Base-by-base conservation (phyloP, 2,329 filamentous ascomycete genomes). In the Colletotrichum eremochloae region DNA sequence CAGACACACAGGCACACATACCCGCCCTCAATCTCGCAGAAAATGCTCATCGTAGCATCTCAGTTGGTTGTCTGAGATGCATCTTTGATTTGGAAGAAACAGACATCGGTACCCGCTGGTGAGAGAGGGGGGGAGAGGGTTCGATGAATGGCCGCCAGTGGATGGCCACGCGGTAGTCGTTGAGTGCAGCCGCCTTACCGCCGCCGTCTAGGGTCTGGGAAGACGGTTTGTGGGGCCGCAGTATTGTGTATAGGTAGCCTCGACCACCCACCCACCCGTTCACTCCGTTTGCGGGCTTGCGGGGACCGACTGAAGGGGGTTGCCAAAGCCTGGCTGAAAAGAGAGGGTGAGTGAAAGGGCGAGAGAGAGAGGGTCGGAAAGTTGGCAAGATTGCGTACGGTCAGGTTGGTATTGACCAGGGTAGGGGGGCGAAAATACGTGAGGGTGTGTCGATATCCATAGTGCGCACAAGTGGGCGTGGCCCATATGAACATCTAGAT, bases 161-260 rank as follows among this genome's bases (percentile, higher is more conserved):
- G 60, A 61, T 50, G 48, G 61, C 70, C 70, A 72, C 66, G 70
- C 70, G 70, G 70, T 72, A 72, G 70, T 72, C 70, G 70, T 72
- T 48, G 61, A 65, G 66, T 72, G 70, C 70, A 72, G 70, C 70
- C 70, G 70, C 70, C 70, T 65, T 72, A 70, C 70, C 70, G 70
- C 70, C 66, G 66, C 31, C 52, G 55, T 38, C 66, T 52, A 70
- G 70, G 70, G 46, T 72, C 61, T 65, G 55, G 70, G 60, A 61
- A 72, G 38, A 70, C 70, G 70, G 70, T 72, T 72, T 72, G 70
- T 72, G 70, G 70, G 70, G 70, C 70, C 70, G 70, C 40, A 40
- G 50, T 63, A 24, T 24, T 24, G 40, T 65, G 66, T 44, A 60
- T 56, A 48, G 31, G 48, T 67, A 48, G 57, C 55, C 65, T 57